Percentiles rank a stretch among this genome's conserved stretches.
Conservation (phyloP, 345 rosid species). For the Eucalyptus fibrosa region DNA sequence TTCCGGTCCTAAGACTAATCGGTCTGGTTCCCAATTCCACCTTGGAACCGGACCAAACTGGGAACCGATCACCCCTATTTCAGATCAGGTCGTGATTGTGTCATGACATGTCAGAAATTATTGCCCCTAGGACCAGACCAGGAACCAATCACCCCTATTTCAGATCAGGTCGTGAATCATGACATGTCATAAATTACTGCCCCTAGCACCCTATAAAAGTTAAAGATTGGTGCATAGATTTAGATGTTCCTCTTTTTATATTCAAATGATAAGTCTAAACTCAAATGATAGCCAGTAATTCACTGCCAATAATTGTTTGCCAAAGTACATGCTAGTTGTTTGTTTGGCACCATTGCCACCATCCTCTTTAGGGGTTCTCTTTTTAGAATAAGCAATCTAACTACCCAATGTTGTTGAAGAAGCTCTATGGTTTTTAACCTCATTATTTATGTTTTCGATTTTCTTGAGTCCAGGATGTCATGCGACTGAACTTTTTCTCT, state of each 20-base stretch:
- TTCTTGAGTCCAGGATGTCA: slow-evolving; percentile 35
- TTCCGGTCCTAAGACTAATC: too few relatives aligned
- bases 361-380: background rate
- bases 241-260: background rate
- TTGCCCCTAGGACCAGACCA: background rate
- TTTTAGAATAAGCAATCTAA: background rate
- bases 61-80: background rate
- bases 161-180: background rate
- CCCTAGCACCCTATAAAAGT: background rate
- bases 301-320: background rate
- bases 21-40: too few relatives aligned
- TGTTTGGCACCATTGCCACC: background rate
- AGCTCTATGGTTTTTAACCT: background rate
- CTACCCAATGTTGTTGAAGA: background rate
- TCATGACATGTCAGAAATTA: background rate
- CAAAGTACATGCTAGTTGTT: background rate
- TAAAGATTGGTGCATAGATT: background rate
- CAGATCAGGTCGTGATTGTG: background rate
- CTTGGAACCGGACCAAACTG: too few relatives aligned
- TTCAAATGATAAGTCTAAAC: background rate
- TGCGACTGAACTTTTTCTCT: slow-evolving; percentile 66
- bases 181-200: background rate
- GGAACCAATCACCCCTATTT: background rate
- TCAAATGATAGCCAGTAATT: background rate
- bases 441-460: background rate